A percentile compares a stretch with the other conserved stretches of the same genome.
These are phyloP conservation scores for Spiromyces aspiralis DNA, from an alignment of 371 early-diverging fungal species.

Conservation along the genomic window DNA sequence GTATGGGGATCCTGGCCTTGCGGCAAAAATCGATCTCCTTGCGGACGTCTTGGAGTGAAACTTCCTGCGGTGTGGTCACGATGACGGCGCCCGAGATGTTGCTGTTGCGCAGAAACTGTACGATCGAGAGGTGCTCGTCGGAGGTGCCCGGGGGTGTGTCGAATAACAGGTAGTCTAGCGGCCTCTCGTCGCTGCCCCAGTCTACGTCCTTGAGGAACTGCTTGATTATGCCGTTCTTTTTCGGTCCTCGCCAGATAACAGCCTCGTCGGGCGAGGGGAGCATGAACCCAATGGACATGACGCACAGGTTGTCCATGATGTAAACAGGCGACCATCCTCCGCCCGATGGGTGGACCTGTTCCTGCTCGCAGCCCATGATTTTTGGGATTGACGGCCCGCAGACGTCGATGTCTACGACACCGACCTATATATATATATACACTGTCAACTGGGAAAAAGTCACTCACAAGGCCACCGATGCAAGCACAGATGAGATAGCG, in stretches of 20 bases:
- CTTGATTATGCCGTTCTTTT: conserved; percentile 89
- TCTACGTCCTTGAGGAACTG: conserved; percentile 95
- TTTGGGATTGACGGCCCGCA: conserved; percentile 97
- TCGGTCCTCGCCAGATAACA: conserved; percentile 98
- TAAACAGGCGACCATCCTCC: conserved; percentile 85
- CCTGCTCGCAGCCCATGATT: conserved; percentile 77
- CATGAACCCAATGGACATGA: conserved; percentile 96
- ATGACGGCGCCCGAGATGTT: conserved; percentile 84
- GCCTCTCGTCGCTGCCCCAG: conserved; percentile 42
- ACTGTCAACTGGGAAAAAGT: background rate
- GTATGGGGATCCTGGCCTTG: conserved; percentile 73
- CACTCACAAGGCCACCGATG: background rate
- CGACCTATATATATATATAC: conserved; percentile 34
- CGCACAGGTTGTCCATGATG: conserved; percentile 71
- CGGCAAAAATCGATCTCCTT: conserved; percentile 93
- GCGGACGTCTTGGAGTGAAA: conserved; percentile 90
- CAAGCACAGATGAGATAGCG: too few species aligned
- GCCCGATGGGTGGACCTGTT: conserved; percentile 66
- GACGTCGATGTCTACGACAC: conserved; percentile 97
- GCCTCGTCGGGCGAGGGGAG: conserved; percentile 78
- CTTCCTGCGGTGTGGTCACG: conserved; percentile 97
- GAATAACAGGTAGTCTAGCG: conserved; percentile 80
- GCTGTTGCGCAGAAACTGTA: conserved; percentile 55
- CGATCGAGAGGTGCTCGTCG: conserved; percentile 92
- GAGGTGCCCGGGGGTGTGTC: conserved; percentile 99